A percentile compares a stretch with the other conserved stretches of the same genome.
Evolutionary conservation across 2,329 filamentous ascomycete genomes (phyloP).

Genomic region (Alternaria brassicicola): DNA sequence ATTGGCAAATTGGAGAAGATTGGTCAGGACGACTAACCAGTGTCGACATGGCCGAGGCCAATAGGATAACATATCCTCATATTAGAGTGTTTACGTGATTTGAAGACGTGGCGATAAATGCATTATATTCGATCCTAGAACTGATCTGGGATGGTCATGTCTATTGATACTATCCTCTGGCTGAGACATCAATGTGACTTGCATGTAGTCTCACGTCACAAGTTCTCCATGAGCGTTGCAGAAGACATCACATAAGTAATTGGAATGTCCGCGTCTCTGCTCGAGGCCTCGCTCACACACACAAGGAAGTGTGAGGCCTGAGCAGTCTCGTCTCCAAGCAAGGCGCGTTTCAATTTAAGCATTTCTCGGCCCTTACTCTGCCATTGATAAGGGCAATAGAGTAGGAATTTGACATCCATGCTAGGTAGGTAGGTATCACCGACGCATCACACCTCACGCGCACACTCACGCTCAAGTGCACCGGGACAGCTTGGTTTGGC

Average conservation of each 20-base stretch:
- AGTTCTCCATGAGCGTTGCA: not conserved
- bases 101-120: not conserved
- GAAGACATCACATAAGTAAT: not conserved
- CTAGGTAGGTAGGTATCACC: slow-evolving; percentile 53
- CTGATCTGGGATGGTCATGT: not conserved
- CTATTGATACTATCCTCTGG: not conserved
- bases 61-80: not conserved
- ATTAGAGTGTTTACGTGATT: not conserved
- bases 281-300: slow-evolving; percentile 26
- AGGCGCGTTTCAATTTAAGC: slow-evolving; percentile 61
- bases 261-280: slow-evolving; percentile 36
- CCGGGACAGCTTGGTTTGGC: slow-evolving; percentile 26
- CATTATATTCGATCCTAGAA: not conserved
- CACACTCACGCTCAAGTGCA: slow-evolving; percentile 2
- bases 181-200: not conserved
- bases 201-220: not conserved
- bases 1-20: slow-evolving; percentile 97
- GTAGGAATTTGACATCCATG: slow-evolving; percentile 99
- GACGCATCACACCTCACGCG: not conserved
- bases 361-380: slow-evolving; percentile 99
- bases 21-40: slow-evolving; percentile 64
- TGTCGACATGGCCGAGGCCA: not conserved
- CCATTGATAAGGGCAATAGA: slow-evolving; percentile 71
- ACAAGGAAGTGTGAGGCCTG: slow-evolving; percentile 22
- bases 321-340: slow-evolving; percentile 44